Evolutionary conservation across 495 filamentous ascomycete genomes (phyloP), one percentile per base, ranked within the genome.

Genomic region (Xeromyces bisporus): DNA sequence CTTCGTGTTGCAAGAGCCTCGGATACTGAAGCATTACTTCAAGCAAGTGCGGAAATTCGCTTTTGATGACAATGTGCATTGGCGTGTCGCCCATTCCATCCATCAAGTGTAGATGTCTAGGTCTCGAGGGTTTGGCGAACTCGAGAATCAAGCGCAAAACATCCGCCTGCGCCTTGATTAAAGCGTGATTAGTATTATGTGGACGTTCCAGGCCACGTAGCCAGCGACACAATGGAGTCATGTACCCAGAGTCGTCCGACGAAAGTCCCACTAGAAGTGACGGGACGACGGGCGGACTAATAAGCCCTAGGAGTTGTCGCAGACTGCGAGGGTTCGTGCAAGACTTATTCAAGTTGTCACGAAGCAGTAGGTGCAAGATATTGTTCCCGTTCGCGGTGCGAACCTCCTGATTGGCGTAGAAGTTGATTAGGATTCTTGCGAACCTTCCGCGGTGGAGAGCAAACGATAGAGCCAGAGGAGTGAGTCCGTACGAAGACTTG

Each of bases 1-100:
- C 83, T 40, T 84, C 80, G 21, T 69, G 64, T 41, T 66, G 60
- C 0, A 82, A 47, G 0, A 81, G 55, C 21, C 58, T 59, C 1
- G 71, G 68, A 9, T 69, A 62, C 18, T 58, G 55, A 10, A 83
- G 42, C 23, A 83, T 52, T 6, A 55, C 29, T 4, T 56, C 50
- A 8, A 67, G 47, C 0, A 69, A 37, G 6, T 40, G 38, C 6
- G 47, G 39, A 1, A 53, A 40, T 14, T 42, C 38, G 13, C 38
- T 35, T 25, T 60, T 55, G 14, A 79, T 56, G 0, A 66, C 63
- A 2, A 48, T 47, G 37, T 86, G 78, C 0, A 80, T 48, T 2
- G 68, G 62, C 0, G 74, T 73, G 41, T 83, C 72, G 3, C 78
- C 79, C 6, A 70, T 59, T 13, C 68, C 74, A 47, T 82, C 71